Conservation (phyloP, 331 rosid species). For the Pyracantha coccinea region DNA sequence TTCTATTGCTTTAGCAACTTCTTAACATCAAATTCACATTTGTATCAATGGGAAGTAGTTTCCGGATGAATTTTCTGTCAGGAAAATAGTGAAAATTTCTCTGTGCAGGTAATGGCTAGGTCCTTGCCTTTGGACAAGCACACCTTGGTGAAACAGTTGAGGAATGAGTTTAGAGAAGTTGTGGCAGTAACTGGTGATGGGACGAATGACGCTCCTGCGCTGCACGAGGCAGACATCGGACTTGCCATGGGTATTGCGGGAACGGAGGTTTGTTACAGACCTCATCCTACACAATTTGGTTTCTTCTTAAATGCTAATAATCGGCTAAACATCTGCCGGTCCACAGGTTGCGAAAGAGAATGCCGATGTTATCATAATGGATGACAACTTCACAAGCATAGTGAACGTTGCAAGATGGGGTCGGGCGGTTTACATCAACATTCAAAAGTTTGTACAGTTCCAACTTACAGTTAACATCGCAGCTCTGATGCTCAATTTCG, state of each 20-base stretch:
- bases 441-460: conserved; percentile 93
- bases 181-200: conserved; percentile 98
- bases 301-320: background rate
- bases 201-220: conserved; percentile 93
- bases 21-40: background rate
- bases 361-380: conserved; percentile 85
- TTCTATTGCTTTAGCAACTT: background rate
- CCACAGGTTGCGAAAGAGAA: conserved; percentile 91
- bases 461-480: conserved; percentile 93
- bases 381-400: conserved; percentile 79
- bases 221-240: conserved; percentile 96
- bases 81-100: background rate
- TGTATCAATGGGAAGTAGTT: background rate
- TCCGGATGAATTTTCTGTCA: background rate
- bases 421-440: conserved; percentile 76
- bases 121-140: conserved; percentile 88
- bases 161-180: conserved; percentile 57
- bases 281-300: background rate
- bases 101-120: conserved; percentile 86
- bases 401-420: conserved; percentile 85
- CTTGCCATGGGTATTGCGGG: conserved; percentile 97
- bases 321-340: background rate
- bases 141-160: conserved; percentile 58
- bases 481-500: conserved; percentile 76
- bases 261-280: conserved; percentile 64